Conservation (phyloP, 495 filamentous ascomycete species). For the Hypoxylon perforatum region DNA sequence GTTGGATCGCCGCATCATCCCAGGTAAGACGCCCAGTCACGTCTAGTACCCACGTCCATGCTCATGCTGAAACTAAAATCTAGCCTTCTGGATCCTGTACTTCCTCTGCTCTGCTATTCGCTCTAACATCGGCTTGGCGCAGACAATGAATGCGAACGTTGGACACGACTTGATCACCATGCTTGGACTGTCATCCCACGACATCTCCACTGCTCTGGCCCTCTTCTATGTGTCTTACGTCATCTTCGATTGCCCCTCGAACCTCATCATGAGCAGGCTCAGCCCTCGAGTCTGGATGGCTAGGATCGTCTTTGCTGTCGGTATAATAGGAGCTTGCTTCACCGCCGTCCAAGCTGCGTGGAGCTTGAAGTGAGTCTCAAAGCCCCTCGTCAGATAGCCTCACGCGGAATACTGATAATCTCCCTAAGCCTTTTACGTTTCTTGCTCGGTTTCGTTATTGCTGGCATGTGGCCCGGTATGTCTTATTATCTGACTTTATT, state of each 20-base stretch:
- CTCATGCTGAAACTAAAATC: slow-evolving; percentile 23
- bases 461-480: slow-evolving; percentile 97
- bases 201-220: slow-evolving; percentile 84
- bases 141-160: slow-evolving; percentile 82
- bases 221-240: slow-evolving; percentile 94
- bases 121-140: slow-evolving; percentile 88
- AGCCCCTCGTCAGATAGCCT: background rate
- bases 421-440: slow-evolving; percentile 77
- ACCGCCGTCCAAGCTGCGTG: slow-evolving; percentile 81
- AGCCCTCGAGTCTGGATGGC: slow-evolving; percentile 94
- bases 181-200: slow-evolving; percentile 72
- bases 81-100: slow-evolving; percentile 91
- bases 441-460: slow-evolving; percentile 86
- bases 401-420: slow-evolving; percentile 2
- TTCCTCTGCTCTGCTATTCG: slow-evolving; percentile 92
- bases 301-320: slow-evolving; percentile 87
- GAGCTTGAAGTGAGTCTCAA: slow-evolving; percentile 78
- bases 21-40: slow-evolving; percentile 56
- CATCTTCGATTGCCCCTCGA: slow-evolving; percentile 87
- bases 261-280: slow-evolving; percentile 86
- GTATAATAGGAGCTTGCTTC: slow-evolving; percentile 84
- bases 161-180: slow-evolving; percentile 76
- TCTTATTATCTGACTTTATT: slow-evolving; percentile 92
- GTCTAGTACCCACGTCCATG: background rate
- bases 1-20: slow-evolving; percentile 85